These are phyloP conservation scores for Aureobasidium namibiae DNA, from an alignment of 2,329 filamentous ascomycete genomes.

Conservation along the genomic window DNA sequence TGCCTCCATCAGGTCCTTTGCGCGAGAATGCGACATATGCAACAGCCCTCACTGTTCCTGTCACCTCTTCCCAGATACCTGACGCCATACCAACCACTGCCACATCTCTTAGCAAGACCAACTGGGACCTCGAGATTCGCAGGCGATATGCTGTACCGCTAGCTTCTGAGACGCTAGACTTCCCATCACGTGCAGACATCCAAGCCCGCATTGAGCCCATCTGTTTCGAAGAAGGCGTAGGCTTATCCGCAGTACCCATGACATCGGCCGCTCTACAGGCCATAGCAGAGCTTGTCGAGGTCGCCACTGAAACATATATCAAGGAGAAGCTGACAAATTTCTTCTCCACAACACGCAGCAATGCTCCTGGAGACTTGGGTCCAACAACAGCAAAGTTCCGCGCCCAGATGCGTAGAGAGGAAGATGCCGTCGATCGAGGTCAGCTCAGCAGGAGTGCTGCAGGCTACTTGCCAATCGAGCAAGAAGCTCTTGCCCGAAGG, in stretches of 20 bases:
- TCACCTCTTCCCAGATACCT: slow-evolving; percentile 1
- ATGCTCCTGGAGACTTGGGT: slow-evolving; percentile 38
- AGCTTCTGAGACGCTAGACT: slow-evolving; percentile 54
- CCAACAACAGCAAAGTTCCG: slow-evolving; percentile 75
- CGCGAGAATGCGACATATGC: slow-evolving; percentile 6
- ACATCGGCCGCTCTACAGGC: slow-evolving; percentile 27
- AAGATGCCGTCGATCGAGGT: slow-evolving; percentile 63
- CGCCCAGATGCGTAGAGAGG: slow-evolving; percentile 65
- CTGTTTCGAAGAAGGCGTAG: slow-evolving; percentile 54
- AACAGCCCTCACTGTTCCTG: slow-evolving; percentile 8
- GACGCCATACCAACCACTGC: slow-evolving; percentile 10
- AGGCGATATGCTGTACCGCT: slow-evolving; percentile 57
- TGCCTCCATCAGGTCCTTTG: not conserved
- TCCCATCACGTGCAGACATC: slow-evolving; percentile 51
- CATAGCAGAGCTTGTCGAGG: slow-evolving; percentile 52
- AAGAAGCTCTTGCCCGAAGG: slow-evolving; percentile 64
- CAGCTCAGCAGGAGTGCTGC: slow-evolving; percentile 66
- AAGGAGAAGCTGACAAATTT: slow-evolving; percentile 52
- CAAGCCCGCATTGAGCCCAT: slow-evolving; percentile 55
- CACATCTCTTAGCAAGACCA: slow-evolving; percentile 25
- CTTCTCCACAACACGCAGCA: slow-evolving; percentile 46
- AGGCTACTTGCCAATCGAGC: slow-evolving; percentile 72
- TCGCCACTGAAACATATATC: slow-evolving; percentile 54
- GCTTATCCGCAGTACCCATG: slow-evolving; percentile 13
- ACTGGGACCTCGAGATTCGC: slow-evolving; percentile 58